These are phyloP conservation scores for Cenococcum geophilum DNA, from an alignment of 495 filamentous ascomycete genomes.

Conservation along the genomic window DNA sequence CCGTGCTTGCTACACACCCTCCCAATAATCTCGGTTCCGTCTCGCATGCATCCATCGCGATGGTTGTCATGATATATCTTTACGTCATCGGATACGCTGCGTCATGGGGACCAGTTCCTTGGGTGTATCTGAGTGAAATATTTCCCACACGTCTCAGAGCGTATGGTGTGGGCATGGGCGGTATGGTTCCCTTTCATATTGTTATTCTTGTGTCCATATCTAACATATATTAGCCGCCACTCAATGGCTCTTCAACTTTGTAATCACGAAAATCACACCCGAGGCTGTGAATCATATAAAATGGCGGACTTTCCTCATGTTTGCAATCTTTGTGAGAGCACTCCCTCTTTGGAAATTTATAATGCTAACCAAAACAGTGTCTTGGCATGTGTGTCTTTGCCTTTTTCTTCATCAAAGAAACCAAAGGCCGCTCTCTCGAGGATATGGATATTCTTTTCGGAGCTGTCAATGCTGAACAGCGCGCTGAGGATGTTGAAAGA, in stretches of 20 bases:
- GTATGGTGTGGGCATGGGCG: constrained; percentile 19
- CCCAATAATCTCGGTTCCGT: constrained; percentile 4
- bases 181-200: background rate
- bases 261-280: constrained; percentile 49
- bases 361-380: constrained; percentile 2
- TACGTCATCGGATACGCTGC: constrained; percentile 23
- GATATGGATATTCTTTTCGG: constrained; percentile 49
- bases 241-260: constrained; percentile 54
- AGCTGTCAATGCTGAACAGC: constrained; percentile 14
- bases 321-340: constrained; percentile 43
- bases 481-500: constrained; percentile 14
- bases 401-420: constrained; percentile 37
- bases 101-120: constrained; percentile 29
- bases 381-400: constrained; percentile 58
- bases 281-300: constrained; percentile 48
- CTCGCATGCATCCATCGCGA: constrained; percentile 17
- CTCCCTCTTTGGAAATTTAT: background rate
- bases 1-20: constrained; percentile 14
- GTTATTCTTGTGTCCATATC: background rate
- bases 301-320: constrained; percentile 52
- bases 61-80: constrained; percentile 25
- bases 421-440: constrained; percentile 36
- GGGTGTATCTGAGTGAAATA: constrained; percentile 24
- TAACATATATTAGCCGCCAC: constrained; percentile 37
- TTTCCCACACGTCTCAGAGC: constrained; percentile 16